phyloP scores from a whole-genome alignment of 768 basidiomycete genomes.

The Bullera alba region DNA sequence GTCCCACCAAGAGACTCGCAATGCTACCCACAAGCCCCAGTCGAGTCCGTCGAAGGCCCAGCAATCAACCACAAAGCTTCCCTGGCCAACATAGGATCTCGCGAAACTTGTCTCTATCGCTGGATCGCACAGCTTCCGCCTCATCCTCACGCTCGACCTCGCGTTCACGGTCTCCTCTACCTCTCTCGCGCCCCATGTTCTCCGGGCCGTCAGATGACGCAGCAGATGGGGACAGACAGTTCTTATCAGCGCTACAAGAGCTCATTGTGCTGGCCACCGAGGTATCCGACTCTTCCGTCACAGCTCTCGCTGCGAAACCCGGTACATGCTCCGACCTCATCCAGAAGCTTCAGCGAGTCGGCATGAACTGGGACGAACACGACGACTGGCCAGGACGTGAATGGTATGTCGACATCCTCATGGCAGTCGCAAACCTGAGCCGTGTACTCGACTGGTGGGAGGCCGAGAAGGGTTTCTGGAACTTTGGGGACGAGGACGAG shows the following conservation, averaged over 20 bases:
- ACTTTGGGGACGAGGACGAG: constrained; percentile 74
- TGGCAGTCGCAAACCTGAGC: constrained; percentile 90
- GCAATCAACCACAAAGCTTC: constrained; percentile 17
- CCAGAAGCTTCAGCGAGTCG: constrained; percentile 81
- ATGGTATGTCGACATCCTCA: constrained; percentile 95
- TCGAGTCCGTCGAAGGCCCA: constrained; percentile 32
- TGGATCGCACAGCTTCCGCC: constrained; percentile 27
- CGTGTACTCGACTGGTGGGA: constrained; percentile 99
- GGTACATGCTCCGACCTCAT: constrained; percentile 81
- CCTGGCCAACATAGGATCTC: constrained; percentile 38
- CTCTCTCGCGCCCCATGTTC: constrained; percentile 54
- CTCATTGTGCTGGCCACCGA: constrained; percentile 90
- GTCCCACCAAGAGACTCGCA: constrained; percentile 16
- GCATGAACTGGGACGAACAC: constrained; percentile 94
- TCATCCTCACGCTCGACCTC: constrained; percentile 80
- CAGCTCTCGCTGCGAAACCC: constrained; percentile 75
- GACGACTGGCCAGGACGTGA: constrained; percentile 95
- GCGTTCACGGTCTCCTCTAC: constrained; percentile 86
- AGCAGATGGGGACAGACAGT: constrained; percentile 43
- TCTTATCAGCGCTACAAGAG: constrained; percentile 82
- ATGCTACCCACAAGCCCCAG: constrained; percentile 33
- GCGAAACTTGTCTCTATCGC: constrained; percentile 21
- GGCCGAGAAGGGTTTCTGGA: constrained; percentile 99
- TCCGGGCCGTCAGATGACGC: constrained; percentile 10
- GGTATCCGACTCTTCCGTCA: constrained; percentile 78